A percentile compares a stretch with the other conserved stretches of the same genome.
Conservation (phyloP, 2,329 filamentous ascomycete genomes). For the Aspergillus eucalypticola region DNA sequence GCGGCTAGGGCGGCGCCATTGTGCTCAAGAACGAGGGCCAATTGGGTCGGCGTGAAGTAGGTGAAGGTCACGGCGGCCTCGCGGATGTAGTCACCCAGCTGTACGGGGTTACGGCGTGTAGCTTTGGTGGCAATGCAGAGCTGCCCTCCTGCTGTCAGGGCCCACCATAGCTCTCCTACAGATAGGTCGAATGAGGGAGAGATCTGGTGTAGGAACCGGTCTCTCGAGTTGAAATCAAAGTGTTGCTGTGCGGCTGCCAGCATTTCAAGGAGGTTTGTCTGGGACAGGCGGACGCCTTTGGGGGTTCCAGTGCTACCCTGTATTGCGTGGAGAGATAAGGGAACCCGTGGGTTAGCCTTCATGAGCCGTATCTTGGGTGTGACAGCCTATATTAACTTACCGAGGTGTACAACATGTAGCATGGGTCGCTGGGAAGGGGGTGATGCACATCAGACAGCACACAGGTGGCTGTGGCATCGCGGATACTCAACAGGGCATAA, state of each 20-base stretch:
- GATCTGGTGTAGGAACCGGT: not conserved
- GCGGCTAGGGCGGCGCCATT: not conserved
- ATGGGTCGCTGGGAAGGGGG: not conserved
- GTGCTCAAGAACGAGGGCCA: constrained; percentile 5
- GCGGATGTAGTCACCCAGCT: not conserved
- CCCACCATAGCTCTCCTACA: not conserved
- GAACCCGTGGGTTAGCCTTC: not conserved
- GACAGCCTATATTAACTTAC: not conserved
- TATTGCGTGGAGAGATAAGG: not conserved
- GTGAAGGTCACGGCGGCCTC: not conserved
- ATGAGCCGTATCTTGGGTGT: not conserved
- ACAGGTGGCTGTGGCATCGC: not conserved
- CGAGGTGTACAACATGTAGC: constrained; percentile 7
- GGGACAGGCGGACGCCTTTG: not conserved
- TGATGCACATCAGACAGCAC: not conserved
- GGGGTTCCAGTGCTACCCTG: constrained; percentile 9
- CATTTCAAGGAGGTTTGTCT: not conserved
- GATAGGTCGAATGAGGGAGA: constrained; percentile 5
- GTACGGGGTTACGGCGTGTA: not conserved
- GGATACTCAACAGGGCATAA: not conserved
- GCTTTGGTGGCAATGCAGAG: not conserved
- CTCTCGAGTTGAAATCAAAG: not conserved
- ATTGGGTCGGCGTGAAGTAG: constrained; percentile 4
- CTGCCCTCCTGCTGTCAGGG: not conserved
- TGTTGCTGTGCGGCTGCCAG: not conserved